Evolutionary conservation across 495 filamentous ascomycete species (phyloP).

Genomic region (Wilcoxina mikolae): DNA sequence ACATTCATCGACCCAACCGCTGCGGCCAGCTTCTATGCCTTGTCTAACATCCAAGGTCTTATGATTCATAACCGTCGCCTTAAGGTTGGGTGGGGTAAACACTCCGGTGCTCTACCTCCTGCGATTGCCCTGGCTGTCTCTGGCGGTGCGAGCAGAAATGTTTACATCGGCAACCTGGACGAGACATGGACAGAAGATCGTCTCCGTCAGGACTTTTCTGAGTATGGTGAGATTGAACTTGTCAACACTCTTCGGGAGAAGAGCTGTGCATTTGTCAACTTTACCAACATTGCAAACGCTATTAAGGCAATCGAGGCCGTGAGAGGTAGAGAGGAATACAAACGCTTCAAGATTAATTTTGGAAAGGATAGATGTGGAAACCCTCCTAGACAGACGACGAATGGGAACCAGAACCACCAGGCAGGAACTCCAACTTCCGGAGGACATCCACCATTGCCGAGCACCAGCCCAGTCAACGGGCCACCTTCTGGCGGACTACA

Average conservation of each 20-base stretch:
- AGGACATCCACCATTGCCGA: slow-evolving; percentile 50
- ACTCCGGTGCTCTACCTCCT: slow-evolving; percentile 89
- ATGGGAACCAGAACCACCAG: slow-evolving; percentile 38
- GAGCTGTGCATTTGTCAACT: slow-evolving; percentile 98
- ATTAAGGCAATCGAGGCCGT: slow-evolving; percentile 98
- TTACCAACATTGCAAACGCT: slow-evolving; percentile 97
- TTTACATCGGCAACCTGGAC: slow-evolving; percentile 94
- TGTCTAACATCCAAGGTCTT: slow-evolving; percentile 89
- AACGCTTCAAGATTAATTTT: slow-evolving; percentile 98
- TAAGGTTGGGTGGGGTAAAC: slow-evolving; percentile 99
- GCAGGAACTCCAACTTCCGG: slow-evolving; percentile 34
- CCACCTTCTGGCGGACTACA: slow-evolving; percentile 31
- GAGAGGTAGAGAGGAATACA: slow-evolving; percentile 86
- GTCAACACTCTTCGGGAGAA: slow-evolving; percentile 96
- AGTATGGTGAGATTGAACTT: slow-evolving; percentile 95
- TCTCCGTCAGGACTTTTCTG: slow-evolving; percentile 87
- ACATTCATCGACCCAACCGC: slow-evolving; percentile 98
- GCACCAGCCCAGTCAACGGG: slow-evolving; percentile 38
- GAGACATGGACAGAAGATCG: slow-evolving; percentile 95
- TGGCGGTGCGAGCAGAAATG: slow-evolving; percentile 88
- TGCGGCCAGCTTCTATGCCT: slow-evolving; percentile 90
- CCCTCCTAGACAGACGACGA: slow-evolving; percentile 70
- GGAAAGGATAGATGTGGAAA: slow-evolving; percentile 97
- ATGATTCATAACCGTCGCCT: slow-evolving; percentile 98
- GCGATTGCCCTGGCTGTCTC: slow-evolving; percentile 93